These are phyloP conservation scores for Aspergillus fijiensis DNA, from an alignment of 2,329 filamentous ascomycete genomes.

Conservation along the genomic window DNA sequence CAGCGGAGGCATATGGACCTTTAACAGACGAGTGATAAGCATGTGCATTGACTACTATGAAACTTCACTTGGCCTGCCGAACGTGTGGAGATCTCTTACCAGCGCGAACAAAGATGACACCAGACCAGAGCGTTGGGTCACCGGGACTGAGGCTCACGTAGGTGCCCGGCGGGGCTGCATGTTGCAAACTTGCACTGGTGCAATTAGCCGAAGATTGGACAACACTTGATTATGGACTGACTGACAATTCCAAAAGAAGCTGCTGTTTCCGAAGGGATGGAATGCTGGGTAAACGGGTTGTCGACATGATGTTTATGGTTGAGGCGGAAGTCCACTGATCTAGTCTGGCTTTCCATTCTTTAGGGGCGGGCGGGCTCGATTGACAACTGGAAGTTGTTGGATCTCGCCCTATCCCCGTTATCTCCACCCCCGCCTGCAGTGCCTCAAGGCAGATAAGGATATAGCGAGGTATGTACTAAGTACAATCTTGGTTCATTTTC, in stretches of 20 bases:
- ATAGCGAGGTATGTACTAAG: too few relatives aligned
- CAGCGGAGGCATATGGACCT: conserved; percentile 86
- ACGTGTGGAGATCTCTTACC: conserved; percentile 53
- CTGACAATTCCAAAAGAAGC: conserved; percentile 78
- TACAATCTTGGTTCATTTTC: background rate
- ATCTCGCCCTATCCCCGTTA: conserved; percentile 12
- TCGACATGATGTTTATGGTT: conserved; percentile 17
- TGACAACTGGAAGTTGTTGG: background rate
- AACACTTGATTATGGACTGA: background rate
- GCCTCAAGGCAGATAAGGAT: background rate
- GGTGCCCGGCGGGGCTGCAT: conserved; percentile 79
- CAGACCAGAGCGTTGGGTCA: conserved; percentile 79
- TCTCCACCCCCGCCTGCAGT: conserved; percentile 6
- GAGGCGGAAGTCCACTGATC: background rate
- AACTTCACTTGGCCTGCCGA: background rate
- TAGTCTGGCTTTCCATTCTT: background rate
- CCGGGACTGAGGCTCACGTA: conserved; percentile 82
- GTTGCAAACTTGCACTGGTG: conserved; percentile 71
- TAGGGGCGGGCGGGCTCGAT: background rate
- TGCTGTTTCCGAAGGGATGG: conserved; percentile 58
- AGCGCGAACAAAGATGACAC: conserved; percentile 86
- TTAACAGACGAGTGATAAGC: background rate
- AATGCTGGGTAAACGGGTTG: conserved; percentile 2
- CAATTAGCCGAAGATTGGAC: background rate
- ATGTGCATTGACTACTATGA: background rate